These are phyloP conservation scores for Saccharata proteae DNA, from an alignment of 2,329 filamentous ascomycete genomes.

Conservation along the genomic window DNA sequence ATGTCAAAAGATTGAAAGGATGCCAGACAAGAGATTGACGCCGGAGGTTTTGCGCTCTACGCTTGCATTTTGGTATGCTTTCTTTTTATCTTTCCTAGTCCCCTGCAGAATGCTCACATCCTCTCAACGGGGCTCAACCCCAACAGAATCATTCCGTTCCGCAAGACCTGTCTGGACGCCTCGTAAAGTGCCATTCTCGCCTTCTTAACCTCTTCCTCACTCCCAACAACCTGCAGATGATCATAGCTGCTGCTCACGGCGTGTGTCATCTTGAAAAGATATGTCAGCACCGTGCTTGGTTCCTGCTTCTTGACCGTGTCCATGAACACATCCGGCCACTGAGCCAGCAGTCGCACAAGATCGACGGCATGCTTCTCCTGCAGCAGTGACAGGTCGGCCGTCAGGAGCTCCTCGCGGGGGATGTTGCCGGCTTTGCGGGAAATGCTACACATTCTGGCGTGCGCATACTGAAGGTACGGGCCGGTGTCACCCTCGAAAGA, in stretches of 20 bases:
- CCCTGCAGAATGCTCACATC: too few species aligned
- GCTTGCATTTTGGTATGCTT: too few species aligned
- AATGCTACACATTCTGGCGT: constrained; percentile 55
- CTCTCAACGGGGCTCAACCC: constrained; percentile 67
- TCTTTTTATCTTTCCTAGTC: neutral
- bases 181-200: constrained; percentile 70
- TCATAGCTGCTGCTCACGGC: constrained; percentile 70
- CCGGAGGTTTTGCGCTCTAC: too few species aligned
- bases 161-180: constrained; percentile 59
- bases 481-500: constrained; percentile 79
- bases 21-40: too few species aligned
- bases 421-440: constrained; percentile 41
- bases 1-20: too few species aligned
- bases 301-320: constrained; percentile 80
- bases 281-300: constrained; percentile 54
- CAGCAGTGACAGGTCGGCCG: constrained; percentile 55
- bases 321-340: constrained; percentile 74
- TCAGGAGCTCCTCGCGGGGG: constrained; percentile 42
- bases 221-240: constrained; percentile 69
- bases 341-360: constrained; percentile 62
- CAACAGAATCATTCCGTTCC: constrained; percentile 72
- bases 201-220: constrained; percentile 56
- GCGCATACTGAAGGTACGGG: constrained; percentile 74
- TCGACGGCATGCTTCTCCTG: constrained; percentile 61
- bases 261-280: constrained; percentile 82